Conservation (phyloP, 1,284 basidiomycete genomes). For the Anthracocystis setariae region DNA sequence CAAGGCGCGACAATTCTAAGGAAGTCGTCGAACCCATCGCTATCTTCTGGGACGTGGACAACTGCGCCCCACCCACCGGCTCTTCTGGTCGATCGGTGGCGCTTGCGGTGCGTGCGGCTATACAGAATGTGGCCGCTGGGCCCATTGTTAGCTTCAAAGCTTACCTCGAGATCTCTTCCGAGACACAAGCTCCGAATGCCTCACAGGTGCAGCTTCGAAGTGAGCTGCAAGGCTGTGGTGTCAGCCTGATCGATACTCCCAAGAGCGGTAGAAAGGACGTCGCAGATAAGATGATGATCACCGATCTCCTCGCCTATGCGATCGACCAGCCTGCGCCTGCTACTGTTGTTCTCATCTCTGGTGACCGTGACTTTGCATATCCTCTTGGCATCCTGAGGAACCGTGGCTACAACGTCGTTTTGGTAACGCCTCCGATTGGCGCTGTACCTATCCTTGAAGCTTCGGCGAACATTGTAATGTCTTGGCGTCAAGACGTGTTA, state of each 20-base stretch:
- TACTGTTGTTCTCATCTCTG: conserved; percentile 59
- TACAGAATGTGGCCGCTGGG: conserved; percentile 43
- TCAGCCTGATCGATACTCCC: conserved; percentile 61
- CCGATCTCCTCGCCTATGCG: conserved; percentile 59
- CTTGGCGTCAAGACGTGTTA: conserved; percentile 63
- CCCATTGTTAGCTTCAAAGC: conserved; percentile 63
- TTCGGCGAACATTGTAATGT: conserved; percentile 53
- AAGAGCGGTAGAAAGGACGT: conserved; percentile 62
- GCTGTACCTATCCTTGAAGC: conserved; percentile 60
- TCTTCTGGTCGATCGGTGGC: conserved; percentile 56
- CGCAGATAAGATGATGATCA: conserved; percentile 64
- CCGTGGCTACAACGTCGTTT: conserved; percentile 56
- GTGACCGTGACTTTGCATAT: conserved; percentile 63
- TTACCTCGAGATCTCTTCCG: conserved; percentile 57
- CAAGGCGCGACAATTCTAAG: conserved; percentile 31
- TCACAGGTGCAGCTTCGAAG: conserved; percentile 55
- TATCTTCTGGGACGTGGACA: conserved; percentile 63
- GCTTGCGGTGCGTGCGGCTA: conserved; percentile 46
- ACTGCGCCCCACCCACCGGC: conserved; percentile 58
- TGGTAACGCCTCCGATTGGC: conserved; percentile 58
- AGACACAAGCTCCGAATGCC: conserved; percentile 41
- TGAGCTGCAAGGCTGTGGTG: conserved; percentile 61
- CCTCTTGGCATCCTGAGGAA: conserved; percentile 59
- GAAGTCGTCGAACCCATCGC: conserved; percentile 45
- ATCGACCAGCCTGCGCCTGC: conserved; percentile 59